These are phyloP conservation scores for Claviceps pazoutovae DNA, from an alignment of 2,329 filamentous ascomycete species.

Conservation along the genomic window DNA sequence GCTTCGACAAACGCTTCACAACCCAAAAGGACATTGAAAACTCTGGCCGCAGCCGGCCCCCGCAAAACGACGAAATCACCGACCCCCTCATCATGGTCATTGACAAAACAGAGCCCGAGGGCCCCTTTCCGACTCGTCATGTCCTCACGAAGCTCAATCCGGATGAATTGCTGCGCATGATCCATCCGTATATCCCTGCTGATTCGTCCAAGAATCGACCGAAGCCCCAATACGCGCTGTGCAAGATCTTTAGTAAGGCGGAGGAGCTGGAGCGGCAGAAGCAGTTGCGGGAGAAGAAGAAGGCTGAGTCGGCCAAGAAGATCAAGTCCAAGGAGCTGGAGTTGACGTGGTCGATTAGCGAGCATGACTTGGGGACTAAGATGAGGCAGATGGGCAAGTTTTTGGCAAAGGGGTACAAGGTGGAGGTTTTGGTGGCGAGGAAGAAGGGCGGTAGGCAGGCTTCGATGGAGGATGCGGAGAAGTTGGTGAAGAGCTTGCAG, in stretches of 20 bases:
- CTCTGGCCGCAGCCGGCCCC: constrained; percentile 23
- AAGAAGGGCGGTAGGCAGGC: constrained; percentile 48
- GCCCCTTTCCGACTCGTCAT: constrained; percentile 22
- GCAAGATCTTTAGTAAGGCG: constrained; percentile 52
- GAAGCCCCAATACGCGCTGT: constrained; percentile 39
- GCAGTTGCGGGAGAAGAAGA: constrained; percentile 28
- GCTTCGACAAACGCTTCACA: constrained; percentile 22
- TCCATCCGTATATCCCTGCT: constrained; percentile 23
- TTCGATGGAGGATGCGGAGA: constrained; percentile 46
- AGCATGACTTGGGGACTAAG: constrained; percentile 60
- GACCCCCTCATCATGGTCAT: constrained; percentile 29
- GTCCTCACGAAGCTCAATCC: constrained; percentile 28
- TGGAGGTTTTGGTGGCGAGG: constrained; percentile 56
- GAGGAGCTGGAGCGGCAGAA: constrained; percentile 31
- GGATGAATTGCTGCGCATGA: constrained; percentile 26
- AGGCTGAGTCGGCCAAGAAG: constrained; percentile 23
- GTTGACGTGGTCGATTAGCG: constrained; percentile 74
- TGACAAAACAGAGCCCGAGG: constrained; percentile 23
- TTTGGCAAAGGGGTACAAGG: constrained; percentile 57
- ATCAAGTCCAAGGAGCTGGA: constrained; percentile 61
- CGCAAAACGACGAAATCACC: constrained; percentile 31
- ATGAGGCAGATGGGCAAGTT: constrained; percentile 55
- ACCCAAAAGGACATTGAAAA: constrained; percentile 19
- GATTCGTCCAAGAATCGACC: constrained; percentile 12
- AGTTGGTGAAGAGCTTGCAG: constrained; percentile 32